Percentiles rank a stretch among this genome's conserved stretches.
Conservation (phyloP, 805 yeast species). For the Pichia sporocuriosa region DNA sequence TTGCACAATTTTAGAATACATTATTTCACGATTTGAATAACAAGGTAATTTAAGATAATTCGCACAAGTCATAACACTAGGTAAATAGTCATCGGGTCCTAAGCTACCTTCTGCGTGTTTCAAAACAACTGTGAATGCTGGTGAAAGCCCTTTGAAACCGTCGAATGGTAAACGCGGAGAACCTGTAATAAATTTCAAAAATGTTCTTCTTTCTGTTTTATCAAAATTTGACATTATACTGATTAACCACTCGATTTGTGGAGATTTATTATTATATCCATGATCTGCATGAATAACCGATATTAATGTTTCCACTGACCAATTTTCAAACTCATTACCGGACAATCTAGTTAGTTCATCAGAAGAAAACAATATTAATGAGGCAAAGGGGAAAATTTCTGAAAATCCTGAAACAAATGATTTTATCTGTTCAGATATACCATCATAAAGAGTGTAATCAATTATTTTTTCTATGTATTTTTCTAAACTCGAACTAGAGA, state of each 20-base stretch:
- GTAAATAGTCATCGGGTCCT: slow-evolving; percentile 71
- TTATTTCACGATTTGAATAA: slow-evolving; percentile 55
- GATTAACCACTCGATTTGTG: slow-evolving; percentile 53
- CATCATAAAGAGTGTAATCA: slow-evolving; percentile 53
- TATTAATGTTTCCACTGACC: slow-evolving; percentile 60
- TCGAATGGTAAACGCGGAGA: slow-evolving; percentile 92
- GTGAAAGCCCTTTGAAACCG: slow-evolving; percentile 77
- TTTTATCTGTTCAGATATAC: slow-evolving; percentile 56
- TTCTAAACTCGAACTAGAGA: slow-evolving; percentile 48
- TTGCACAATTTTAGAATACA: slow-evolving; percentile 51
- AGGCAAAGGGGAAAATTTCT: slow-evolving; percentile 69
- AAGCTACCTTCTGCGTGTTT: slow-evolving; percentile 70
- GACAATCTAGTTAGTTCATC: slow-evolving; percentile 64
- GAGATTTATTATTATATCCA: slow-evolving; percentile 73
- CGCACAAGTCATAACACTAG: slow-evolving; percentile 98
- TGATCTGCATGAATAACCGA: slow-evolving; percentile 76
- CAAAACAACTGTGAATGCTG: slow-evolving; percentile 80
- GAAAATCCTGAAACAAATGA: slow-evolving; percentile 78
- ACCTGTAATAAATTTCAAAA: slow-evolving; percentile 86
- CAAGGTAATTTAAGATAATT: slow-evolving; percentile 87
- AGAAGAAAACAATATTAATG: slow-evolving; percentile 65
- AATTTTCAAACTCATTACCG: slow-evolving; percentile 81
- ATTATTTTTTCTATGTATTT: slow-evolving; percentile 50
- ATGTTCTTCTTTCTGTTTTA: slow-evolving; percentile 53
- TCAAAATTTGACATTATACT: slow-evolving; percentile 52